Base-by-base conservation (phyloP, 805 yeast species). In the Yarrowia sp. region DNA sequence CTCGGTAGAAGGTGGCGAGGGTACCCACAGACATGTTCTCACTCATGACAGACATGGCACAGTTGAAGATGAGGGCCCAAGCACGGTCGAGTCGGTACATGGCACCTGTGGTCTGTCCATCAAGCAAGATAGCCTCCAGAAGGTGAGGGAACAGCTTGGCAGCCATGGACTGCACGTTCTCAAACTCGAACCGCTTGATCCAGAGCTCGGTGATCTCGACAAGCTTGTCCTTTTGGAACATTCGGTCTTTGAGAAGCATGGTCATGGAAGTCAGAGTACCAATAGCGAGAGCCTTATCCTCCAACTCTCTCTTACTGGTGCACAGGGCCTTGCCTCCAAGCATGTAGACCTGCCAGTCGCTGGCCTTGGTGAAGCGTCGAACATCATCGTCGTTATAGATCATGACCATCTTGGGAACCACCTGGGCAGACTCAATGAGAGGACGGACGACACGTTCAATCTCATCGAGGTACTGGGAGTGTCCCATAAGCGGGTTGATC, bases 91-190 rank as follows among this genome's bases (percentile, higher is more conserved):
- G 58, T 7, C 58, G 58, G 14, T 51, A 51, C 58, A 51, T 51
- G 58, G 58, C 58, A n/a, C 58, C 58, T 8, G 58, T 51, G n/a
- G 58, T 51, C 35, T 51, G 58, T 9, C 58, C 58, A 4, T 83
- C 83, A 1, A 75, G 72, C 66, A 80, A 78, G n/a, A 87, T 80
- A 68, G 90, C 85, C 63, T 83, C 77, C 66, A 95, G 78, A 64
- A 93, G 78, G 3, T 91, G 85, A 3, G 98, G 92, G 72, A 92
- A 85, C 4, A 92, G 82, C 68, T 87, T 83, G 3, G 97, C 92
- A 48, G 97, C 92, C 15, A 93, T 84, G 33, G 89, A 90, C 70
- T 98, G 85, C 4, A 93, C 98, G 43, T 96, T 97, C 75, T 92
- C 97, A 74, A 92, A 97, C 72, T 92, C 83, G 74, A 90, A 92